These are phyloP conservation scores for Fusarium sterilihyphosum DNA, from an alignment of 2,329 filamentous ascomycete genomes.

Conservation along the genomic window DNA sequence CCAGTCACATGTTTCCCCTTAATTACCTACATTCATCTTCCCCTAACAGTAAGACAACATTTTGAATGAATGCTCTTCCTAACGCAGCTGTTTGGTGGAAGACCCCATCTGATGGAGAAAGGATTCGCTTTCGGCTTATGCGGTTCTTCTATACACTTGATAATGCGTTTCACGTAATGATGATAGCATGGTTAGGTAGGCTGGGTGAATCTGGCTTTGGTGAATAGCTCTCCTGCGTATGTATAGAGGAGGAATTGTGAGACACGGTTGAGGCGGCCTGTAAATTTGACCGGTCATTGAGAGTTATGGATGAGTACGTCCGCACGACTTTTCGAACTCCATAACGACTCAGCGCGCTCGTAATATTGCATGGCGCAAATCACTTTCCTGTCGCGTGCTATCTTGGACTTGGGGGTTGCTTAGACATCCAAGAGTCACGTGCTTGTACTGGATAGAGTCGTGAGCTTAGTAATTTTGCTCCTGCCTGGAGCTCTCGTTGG, in stretches of 20 bases:
- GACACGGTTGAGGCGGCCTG: neutral
- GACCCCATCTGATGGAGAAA: neutral
- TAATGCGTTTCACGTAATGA: neutral
- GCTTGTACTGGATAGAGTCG: neutral
- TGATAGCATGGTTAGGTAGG: neutral
- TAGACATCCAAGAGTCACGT: conserved; percentile 13
- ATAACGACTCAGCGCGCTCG: neutral
- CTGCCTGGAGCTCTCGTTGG: conserved; percentile 40
- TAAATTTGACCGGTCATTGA: neutral
- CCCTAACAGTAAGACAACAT: neutral
- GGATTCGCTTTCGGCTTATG: neutral
- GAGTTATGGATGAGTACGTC: no score
- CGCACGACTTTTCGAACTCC: neutral
- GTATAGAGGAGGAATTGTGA: neutral
- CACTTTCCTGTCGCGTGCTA: neutral
- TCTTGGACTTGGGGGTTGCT: neutral
- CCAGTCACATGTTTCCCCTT: neutral
- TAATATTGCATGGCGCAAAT: neutral
- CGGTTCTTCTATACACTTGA: neutral
- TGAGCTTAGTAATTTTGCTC: conserved; percentile 37
- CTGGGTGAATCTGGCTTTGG: neutral
- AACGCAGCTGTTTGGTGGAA: neutral
- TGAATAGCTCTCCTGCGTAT: neutral
- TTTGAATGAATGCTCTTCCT: neutral
- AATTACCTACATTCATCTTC: neutral